Evolutionary conservation across 129 eudicot species (phyloP).

Genomic region (Flaveria brownii): DNA sequence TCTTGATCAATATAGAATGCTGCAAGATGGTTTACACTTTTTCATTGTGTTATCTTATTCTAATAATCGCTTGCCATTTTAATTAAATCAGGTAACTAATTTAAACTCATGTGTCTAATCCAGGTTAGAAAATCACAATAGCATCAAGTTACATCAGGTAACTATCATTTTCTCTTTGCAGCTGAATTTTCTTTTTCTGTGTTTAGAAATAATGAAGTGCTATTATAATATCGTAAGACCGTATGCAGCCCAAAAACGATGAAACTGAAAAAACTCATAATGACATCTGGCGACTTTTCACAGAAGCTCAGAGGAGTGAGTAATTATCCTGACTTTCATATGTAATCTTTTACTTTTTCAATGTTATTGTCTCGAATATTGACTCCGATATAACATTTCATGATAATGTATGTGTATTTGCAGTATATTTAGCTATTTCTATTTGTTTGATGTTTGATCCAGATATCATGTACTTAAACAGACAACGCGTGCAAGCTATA

Average conservation of each 20-base stretch:
- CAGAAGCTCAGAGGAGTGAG: constrained; percentile 72
- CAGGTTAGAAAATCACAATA: constrained; percentile 41
- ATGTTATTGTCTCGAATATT: not conserved
- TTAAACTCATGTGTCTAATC: not conserved
- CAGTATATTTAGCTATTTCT: not conserved
- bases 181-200: constrained; percentile 6
- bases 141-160: constrained; percentile 44
- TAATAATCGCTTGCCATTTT: not conserved
- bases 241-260: constrained; percentile 19
- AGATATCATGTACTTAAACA: constrained; percentile 63
- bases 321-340: not conserved
- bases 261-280: constrained; percentile 39
- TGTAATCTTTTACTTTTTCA: not conserved
- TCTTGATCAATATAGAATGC: not conserved
- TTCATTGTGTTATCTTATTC: not conserved
- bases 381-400: not conserved
- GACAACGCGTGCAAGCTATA: constrained; percentile 64
- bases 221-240: constrained; percentile 18
- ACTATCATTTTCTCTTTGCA: constrained; percentile 2
- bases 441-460: constrained; percentile 22
- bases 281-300: constrained; percentile 57
- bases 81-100: not conserved
- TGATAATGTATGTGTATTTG: not conserved
- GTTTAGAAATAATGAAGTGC: not conserved
- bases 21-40: not conserved